Base-by-base conservation (phyloP, 192 early-diverging fungal species). In the Entomortierella beljakovae region DNA sequence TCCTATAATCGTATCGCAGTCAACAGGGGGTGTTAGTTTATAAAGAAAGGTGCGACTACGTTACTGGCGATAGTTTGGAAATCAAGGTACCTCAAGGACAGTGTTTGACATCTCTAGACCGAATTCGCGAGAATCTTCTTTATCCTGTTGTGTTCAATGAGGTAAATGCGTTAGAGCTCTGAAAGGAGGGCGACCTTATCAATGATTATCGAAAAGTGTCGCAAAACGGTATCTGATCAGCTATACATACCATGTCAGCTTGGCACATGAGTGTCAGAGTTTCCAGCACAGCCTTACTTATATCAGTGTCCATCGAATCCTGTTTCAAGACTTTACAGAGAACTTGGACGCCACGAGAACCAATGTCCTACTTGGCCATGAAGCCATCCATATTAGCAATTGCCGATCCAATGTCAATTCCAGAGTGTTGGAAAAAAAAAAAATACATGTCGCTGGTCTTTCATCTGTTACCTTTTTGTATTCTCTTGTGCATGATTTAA, bases 401-500 rank as follows among this genome's bases (percentile, higher is more conserved):
- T n/a, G 35, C 50, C 53, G 28, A 55, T 55, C 23, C n/a, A n/a
- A 55, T 55, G 43, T 46, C 15, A 16, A 2, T 46, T 15, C 43
- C 11, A 16, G 6, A 15, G 5, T 11, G 1, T 10, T n/a, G n/a
- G n/a, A n/a, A n/a, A n/a, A n/a, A n/a, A n/a, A n/a, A n/a, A n/a
- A n/a, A n/a, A n/a, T n/a, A n/a, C n/a, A n/a, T n/a, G n/a, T n/a
- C n/a, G n/a, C n/a, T n/a, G n/a, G n/a, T n/a, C n/a, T 25, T 18
- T 31, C 64, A 66, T 66, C 38, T 3, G 29, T 37, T 83, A 93
- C 92, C 83, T 83, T 74, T 57, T 87, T 89, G 88, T 93, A 97
- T 51, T 98, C 94, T 50, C 92, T 81, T 9, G 94, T 88, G 34
- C 97, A 86, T 2, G 94, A 94, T 64, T 95, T 96, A 57, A 99